Evolutionary conservation across 179 eudicot genomes (phyloP).

Genomic region (Heliamphora pulchella): DNA sequence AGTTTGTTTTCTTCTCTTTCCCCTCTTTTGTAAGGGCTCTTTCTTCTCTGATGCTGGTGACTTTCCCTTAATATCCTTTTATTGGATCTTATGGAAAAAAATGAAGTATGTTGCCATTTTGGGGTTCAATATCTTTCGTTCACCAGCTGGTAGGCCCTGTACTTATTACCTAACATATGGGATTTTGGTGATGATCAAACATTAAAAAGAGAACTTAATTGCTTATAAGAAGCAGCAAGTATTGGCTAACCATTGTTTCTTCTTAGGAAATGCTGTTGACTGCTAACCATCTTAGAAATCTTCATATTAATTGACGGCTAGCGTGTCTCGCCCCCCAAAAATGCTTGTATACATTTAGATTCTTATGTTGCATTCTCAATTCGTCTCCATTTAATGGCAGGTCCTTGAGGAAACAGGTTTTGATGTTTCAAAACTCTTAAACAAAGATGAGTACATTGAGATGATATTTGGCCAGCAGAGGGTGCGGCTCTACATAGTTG

Average conservation of each 20-base stretch:
- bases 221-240: not conserved
- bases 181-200: not conserved
- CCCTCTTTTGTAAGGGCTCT: no score
- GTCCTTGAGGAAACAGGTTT: conserved; percentile 98
- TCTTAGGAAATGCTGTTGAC: conserved; percentile 1
- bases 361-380: not conserved
- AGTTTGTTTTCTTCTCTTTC: not conserved
- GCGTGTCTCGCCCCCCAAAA: not conserved
- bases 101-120: not conserved
- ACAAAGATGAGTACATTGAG: conserved; percentile 82
- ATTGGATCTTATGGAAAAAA: no score
- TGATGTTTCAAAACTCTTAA: conserved; percentile 74
- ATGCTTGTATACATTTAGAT: not conserved
- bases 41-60: no score
- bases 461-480: conserved; percentile 91
- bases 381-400: conserved; percentile 39
- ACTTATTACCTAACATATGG: not conserved
- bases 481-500: conserved; percentile 85
- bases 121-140: not conserved
- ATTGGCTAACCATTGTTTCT: not conserved
- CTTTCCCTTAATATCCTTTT: no score
- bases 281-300: not conserved
- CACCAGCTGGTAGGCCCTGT: not conserved
- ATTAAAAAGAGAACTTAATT: not conserved
- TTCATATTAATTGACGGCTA: not conserved